A percentile compares a stretch with the other conserved stretches of the same genome.
These are phyloP conservation scores for Ceratocystis papillata DNA, from an alignment of 2,329 filamentous ascomycete genomes.

Conservation along the genomic window DNA sequence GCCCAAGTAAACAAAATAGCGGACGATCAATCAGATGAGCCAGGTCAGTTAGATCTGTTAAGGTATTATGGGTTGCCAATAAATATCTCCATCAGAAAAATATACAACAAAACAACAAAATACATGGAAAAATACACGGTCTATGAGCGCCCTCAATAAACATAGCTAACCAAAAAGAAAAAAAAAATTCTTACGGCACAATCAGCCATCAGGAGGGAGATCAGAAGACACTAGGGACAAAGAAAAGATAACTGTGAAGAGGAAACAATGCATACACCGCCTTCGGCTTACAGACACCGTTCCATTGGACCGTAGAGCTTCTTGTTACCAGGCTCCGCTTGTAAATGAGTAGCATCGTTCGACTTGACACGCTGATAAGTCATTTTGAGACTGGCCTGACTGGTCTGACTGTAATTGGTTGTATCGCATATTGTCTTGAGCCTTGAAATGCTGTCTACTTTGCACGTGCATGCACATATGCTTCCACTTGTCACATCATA, in stretches of 20 bases:
- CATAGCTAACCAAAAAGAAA: too few relatives aligned
- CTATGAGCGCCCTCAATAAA: too few relatives aligned
- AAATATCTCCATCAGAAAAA: too few relatives aligned
- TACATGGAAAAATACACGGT: too few relatives aligned
- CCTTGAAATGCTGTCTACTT: neutral
- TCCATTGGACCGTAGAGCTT: neutral
- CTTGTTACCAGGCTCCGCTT: neutral
- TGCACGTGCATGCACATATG: neutral
- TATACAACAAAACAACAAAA: too few relatives aligned
- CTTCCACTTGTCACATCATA: slow-evolving; percentile 6
- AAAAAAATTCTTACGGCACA: neutral
- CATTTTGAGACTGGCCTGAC: neutral
- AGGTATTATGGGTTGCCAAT: too few relatives aligned
- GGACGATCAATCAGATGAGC: neutral
- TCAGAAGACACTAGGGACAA: neutral
- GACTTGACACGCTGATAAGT: neutral
- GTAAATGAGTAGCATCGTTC: neutral
- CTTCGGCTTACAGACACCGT: neutral
- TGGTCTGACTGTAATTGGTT: neutral
- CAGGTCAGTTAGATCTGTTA: neutral
- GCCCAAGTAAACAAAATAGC: slow-evolving; percentile 5
- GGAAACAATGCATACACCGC: neutral
- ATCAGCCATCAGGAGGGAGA: neutral
- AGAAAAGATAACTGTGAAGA: neutral
- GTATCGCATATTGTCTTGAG: neutral